Base-by-base conservation (phyloP, 2,329 filamentous ascomycete species). In the Calonectria pteridis region DNA sequence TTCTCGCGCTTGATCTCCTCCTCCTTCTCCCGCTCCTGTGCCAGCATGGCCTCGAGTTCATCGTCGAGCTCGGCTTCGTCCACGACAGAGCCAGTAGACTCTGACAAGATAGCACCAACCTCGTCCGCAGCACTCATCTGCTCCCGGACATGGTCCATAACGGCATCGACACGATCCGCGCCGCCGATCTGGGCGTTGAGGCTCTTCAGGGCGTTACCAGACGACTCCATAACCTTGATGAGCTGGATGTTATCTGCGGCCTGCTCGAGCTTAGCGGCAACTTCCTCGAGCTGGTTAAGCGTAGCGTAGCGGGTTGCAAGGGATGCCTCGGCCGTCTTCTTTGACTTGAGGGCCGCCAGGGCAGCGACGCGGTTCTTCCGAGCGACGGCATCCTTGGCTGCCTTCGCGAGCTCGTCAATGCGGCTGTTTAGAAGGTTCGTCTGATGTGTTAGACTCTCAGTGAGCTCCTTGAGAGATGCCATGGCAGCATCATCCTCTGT, bases 21-120 rank as follows among this genome's bases (percentile, higher is more conserved):
- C 71, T 91, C 88, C 81, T 90, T 89, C 80, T 87, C 86, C 76
- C 81, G 84, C 78, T 91, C 90, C 76, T 91, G 88, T 40, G 82
- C 86, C 84, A 96, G 92, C 86, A 99, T 86, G 4, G 89, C 92
- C 77, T 94, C 93, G 59, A 98, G 89, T 86, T 98, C 96, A 73
- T 96, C 94, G 78, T 98, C 95, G 69, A 98, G 91, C 83, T 97
- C 96, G 26, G 82, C 89, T 81, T 98, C 96, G 82, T 98, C 95
- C 37, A 98, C 87, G 1, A 83, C 84, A 50, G 79, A 82, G 18
- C 85, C 86, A 16, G 86, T 88, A 7, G 81, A 78, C 77, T 97
- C 95, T 67, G 92, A 92, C 75, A 98, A 89, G 50, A 96, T 93
- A 69, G 89, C 91, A 33, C 92, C 91, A 28, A 98, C 91, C 85